Percentiles rank a stretch among this genome's conserved stretches.
Evolutionary conservation across 805 yeast genomes (phyloP).

Genomic region (Debaryomyces maramus): DNA sequence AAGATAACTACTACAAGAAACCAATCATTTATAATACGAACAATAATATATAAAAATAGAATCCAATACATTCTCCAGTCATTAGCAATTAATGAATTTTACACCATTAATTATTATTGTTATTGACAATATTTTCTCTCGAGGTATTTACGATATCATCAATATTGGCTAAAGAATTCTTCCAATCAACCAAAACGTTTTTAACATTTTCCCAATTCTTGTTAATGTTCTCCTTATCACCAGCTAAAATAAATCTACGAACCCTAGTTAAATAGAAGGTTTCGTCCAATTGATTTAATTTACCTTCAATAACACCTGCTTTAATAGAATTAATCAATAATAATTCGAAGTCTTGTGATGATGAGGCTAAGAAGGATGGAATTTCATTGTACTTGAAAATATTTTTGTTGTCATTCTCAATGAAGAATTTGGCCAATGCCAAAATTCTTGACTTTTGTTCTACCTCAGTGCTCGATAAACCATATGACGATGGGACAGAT

Average conservation of each 20-base stretch:
- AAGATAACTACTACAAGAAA: no score
- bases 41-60: no score
- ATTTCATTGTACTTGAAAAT: slow-evolving; percentile 38
- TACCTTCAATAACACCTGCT: slow-evolving; percentile 46
- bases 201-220: slow-evolving; percentile 39
- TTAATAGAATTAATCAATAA: slow-evolving; percentile 43
- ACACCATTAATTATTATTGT: slow-evolving; percentile 12
- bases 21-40: no score
- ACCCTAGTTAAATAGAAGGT: slow-evolving; percentile 42
- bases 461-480: slow-evolving; percentile 23
- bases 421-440: slow-evolving; percentile 41
- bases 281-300: slow-evolving; percentile 43
- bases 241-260: slow-evolving; percentile 41
- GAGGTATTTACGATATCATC: slow-evolving; percentile 41
- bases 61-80: neutral
- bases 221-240: slow-evolving; percentile 27
- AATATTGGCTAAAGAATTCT: slow-evolving; percentile 39
- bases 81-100: neutral
- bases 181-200: slow-evolving; percentile 39
- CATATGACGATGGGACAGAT: slow-evolving; percentile 15
- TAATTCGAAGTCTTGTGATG: slow-evolving; percentile 36
- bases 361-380: slow-evolving; percentile 28
- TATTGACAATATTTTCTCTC: slow-evolving; percentile 42
- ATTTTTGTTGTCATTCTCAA: slow-evolving; percentile 24
- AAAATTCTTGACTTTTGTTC: slow-evolving; percentile 39